A percentile compares a stretch with the other conserved stretches of the same genome.
phyloP scores from a whole-genome alignment of 805 yeast genomes.

The Ogataea wickerhamii region DNA sequence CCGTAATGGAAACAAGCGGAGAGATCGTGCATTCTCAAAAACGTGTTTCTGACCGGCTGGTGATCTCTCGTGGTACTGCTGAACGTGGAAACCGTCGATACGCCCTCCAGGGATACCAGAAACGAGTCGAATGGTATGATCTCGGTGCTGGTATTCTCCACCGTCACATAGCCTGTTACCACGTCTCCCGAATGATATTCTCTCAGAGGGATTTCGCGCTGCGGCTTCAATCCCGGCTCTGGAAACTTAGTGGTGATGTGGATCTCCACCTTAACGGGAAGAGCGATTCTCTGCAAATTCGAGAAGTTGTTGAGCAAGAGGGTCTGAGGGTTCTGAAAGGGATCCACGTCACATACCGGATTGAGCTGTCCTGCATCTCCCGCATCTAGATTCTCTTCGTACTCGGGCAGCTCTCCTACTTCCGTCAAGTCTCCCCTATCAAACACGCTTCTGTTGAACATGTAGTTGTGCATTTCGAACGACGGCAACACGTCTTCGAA shows the following conservation, averaged over 20 bases:
- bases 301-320: slow-evolving; percentile 28
- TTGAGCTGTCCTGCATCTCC: background rate
- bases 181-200: slow-evolving; percentile 69
- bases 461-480: slow-evolving; percentile 59
- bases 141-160: slow-evolving; percentile 38
- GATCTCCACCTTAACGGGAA: slow-evolving; percentile 26
- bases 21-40: slow-evolving; percentile 49
- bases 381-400: slow-evolving; percentile 12
- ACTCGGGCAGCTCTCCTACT: slow-evolving; percentile 21
- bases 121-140: slow-evolving; percentile 61
- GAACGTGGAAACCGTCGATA: slow-evolving; percentile 23
- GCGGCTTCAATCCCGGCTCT: slow-evolving; percentile 9
- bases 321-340: slow-evolving; percentile 20
- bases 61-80: slow-evolving; percentile 1
- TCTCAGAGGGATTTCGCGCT: slow-evolving; percentile 35
- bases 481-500: slow-evolving; percentile 58
- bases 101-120: slow-evolving; percentile 55
- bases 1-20: slow-evolving; percentile 49
- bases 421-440: slow-evolving; percentile 9
- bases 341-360: slow-evolving; percentile 12
- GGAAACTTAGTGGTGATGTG: slow-evolving; percentile 44
- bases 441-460: slow-evolving; percentile 23
- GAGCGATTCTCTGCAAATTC: slow-evolving; percentile 19
- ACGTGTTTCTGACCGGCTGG: slow-evolving; percentile 25
- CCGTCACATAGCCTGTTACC: slow-evolving; percentile 51